A percentile compares a stretch with the other conserved stretches of the same genome.
Conservation (phyloP, 2,329 filamentous ascomycete species). For the Reticulascus tulasneorum region DNA sequence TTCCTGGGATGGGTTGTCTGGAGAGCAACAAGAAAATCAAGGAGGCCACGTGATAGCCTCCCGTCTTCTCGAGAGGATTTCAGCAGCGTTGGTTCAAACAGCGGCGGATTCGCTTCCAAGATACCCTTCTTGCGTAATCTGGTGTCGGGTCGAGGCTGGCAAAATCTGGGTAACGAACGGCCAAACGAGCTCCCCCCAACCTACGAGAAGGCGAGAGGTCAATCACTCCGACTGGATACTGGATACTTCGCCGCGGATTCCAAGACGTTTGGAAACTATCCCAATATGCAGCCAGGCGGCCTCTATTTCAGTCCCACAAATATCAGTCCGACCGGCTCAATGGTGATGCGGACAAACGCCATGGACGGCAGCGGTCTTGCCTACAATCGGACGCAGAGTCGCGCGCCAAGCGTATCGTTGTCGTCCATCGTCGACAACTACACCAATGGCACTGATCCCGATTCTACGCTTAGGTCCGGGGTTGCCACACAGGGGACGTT, state of each 20-base stretch:
- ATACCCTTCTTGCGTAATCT: slow-evolving; percentile 33
- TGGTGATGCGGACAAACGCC: slow-evolving; percentile 6
- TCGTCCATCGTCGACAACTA: slow-evolving; percentile 9
- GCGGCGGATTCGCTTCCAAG: slow-evolving; percentile 22
- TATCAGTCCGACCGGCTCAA: slow-evolving; percentile 8
- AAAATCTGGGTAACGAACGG: slow-evolving; percentile 23
- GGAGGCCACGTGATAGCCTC: slow-evolving; percentile 15
- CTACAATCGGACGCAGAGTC: slow-evolving; percentile 7
- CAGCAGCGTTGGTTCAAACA: no score
- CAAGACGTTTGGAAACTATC: slow-evolving; percentile 7
- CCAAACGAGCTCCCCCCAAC: slow-evolving; percentile 11
- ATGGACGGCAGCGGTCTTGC: slow-evolving; percentile 5
- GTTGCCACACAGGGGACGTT: slow-evolving; percentile 31
- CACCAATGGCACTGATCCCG: slow-evolving; percentile 14
- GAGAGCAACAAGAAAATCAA: slow-evolving; percentile 31
- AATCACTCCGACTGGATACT: slow-evolving; percentile 18
- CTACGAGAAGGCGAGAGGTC: slow-evolving; percentile 19
- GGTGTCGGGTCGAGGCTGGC: slow-evolving; percentile 26
- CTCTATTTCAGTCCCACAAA: slow-evolving; percentile 8
- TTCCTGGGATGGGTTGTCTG: slow-evolving; percentile 42
- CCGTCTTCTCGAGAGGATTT: no score
- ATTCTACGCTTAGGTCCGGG: slow-evolving; percentile 27
- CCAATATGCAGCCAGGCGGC: slow-evolving; percentile 9
- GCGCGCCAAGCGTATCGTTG: slow-evolving; percentile 10
- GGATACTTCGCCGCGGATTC: slow-evolving; percentile 17